Evolutionary conservation across 495 filamentous ascomycete species (phyloP), one percentile per base, ranked within the genome.

Genomic region (Lophiostoma macrostomum): DNA sequence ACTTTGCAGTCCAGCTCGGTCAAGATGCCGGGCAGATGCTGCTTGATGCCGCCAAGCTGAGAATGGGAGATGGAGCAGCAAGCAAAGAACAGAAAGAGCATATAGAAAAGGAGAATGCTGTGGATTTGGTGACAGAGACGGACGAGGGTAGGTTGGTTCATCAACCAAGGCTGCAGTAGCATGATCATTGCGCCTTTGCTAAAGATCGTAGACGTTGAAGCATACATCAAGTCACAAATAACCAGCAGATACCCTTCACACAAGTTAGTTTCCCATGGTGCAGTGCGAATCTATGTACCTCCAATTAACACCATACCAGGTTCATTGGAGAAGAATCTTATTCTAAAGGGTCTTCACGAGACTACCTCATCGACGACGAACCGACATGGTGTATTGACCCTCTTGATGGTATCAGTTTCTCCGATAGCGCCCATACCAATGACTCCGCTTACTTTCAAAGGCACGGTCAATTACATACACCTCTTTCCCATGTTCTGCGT

Each of bases 291-390:
- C 5, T 31, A 6, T 34, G 24, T 24, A 13, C 16, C 22, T 32
- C 14, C 6, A 7, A 30, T n/a, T 53, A 37, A 57, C 25, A 56
- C 31, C 1, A 29, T 43, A 2, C 55, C 31, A 84, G 80, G 60
- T 87, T 88, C 67, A 72, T 88, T 51, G 84, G 84, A 34, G 84
- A 88, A 70, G 83, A 87, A 65, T 75, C 75, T 23, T 87, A 88
- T 61, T 80, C 80, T 32, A 79, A 80, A 60, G 76, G 79, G 20
- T 23, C 71, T 12, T 71, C 74, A 1, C 75, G 78, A 59, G 71
- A 80, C 20, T 88, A 88, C 56, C 74, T 86, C 4, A 80, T 87
- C 55, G 67, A 71, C 38, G 67, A 73, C 32, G 64, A 70, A 13
- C 84, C 83, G 35, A 87, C 82, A 50, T 87, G 83, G 84, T 81